Base-by-base conservation (phyloP, 1,284 basidiomycete genomes). In the Malassezia obtusa region DNA sequence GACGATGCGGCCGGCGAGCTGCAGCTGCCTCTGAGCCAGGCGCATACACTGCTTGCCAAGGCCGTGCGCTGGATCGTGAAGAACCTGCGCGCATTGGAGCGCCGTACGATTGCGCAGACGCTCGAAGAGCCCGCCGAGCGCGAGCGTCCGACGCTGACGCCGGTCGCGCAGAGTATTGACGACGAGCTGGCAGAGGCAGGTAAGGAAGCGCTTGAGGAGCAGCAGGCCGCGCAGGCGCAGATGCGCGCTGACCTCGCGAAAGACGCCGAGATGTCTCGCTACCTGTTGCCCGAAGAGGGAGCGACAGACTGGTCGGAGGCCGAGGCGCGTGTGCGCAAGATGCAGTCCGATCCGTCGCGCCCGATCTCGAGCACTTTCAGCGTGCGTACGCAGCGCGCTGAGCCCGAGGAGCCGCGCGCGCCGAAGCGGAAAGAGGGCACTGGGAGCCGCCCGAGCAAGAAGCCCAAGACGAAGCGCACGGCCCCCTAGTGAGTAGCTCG, bases 11-110 rank as follows among this genome's bases (percentile, higher is more conserved):
- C 55, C 7, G 50, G 40, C 14, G 71, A 73, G 47, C 79, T 98
- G 19, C 82, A 83, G 21, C 76, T 96, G 0, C 86, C 88, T 0
- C 83, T 89, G 21, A 85, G 85, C 3, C 92, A 98, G 75, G 80
- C 83, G 0, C 80, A 98, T 14, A 91, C 92, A 0, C 78, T 96
- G 33, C 91, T 98, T 74, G 84, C 84, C 64, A 96, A 98, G 77
- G 80, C 89, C 28, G 78, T 96, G 48, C 83, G 89, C 49, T 88
- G 90, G 76, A 81, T 95, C 56, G 83, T 82, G 61, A 86, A 86
- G 65, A 79, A 81, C 26, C 76, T 98, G 44, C 80, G 84, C 49
- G 85, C 87, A 49, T 80, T 96, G 21, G 87, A 89, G 69, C 87
- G 87, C 74, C 61, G 52, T 39, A 59, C 50, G 3, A 54, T 67